Base-by-base conservation (phyloP, 305 asterid species). In the Solanum hybrid region DNA sequence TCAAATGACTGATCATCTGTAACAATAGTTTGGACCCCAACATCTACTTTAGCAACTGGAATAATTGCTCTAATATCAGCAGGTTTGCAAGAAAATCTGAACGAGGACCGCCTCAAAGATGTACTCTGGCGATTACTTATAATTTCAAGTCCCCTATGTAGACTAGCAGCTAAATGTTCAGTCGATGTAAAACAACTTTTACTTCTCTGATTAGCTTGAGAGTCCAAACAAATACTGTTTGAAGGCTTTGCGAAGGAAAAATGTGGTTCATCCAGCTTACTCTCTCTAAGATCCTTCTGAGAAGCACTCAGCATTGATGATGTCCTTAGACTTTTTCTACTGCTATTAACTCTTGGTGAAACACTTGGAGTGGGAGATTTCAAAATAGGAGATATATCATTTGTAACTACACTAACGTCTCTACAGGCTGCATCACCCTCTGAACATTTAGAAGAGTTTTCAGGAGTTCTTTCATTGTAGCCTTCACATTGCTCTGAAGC, bases 61-160 rank as follows among this genome's bases (percentile, higher is more conserved):
- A 93, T 41, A 51, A 91, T 90, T 78, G 97, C 92, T 92, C 93
- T 96, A 89, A 90, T 79, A 90, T 95, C 98, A 20, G 93, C 84
- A 17, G 93, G 94, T 92, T 94, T 94, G 94, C 95, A 94, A 87
- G 98, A 93, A 92, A 93, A 95, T 91, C 98, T 95, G 93, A 95
- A 94, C 38, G 98, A 91, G 73, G 99, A 96, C 90, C 95, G 92
- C 90, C 97, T 94, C 79, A 94, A 89, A 90, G 95, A 95, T 73
- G 96, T 95, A 94, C 92, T 94, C 81, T 91, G 93, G 91, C 94
- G 94, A 91, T 96, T 97, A 87, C 92, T 93, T 75, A 98, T 90
- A 90, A 96, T 93, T 93, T 96, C 98, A 80, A 98, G 96, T 81
- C 99, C 99, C 77, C 94, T 97, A 79, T 96, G 94, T 85, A 98